Evolutionary conservation across 2,329 filamentous ascomycete genomes (phyloP), one percentile per base, ranked within the genome.

Genomic region (Ilyonectria robusta): DNA sequence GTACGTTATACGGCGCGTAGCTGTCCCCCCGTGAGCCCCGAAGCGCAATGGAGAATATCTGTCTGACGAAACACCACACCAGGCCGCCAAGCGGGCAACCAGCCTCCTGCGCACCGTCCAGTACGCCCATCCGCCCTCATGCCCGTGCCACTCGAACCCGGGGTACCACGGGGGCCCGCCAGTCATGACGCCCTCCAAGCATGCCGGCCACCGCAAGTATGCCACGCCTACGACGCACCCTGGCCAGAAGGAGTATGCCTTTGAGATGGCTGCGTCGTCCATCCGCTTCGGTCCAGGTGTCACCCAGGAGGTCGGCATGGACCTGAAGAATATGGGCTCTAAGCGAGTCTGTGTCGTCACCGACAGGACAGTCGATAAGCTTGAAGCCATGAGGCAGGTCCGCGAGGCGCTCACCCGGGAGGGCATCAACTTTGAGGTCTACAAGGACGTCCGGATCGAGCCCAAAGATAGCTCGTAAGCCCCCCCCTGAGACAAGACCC

Each of bases 301-400:
- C 63, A 99, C 96, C 26, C 94, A 94, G 81, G 96, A 99, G 81
- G 94, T 99, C 21, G 96, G 96, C 71, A 98, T 98, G 96, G 96
- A 99, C 81, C 91, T 98, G 73, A 92, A 91, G 82, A 98, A 99
- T 79, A 87, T 99, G 86, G 93, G 93, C 15, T 91, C 92, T 7
- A 93, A 94, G 84, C 91, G 91, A 50, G 95, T 99, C 65, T 93
- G 94, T 78, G 93, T 99, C 6, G 94, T 99, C 17, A 99, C 96
- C 17, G 96, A 99, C 78, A 81, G 84, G 59, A 97, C 90, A 29
- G 94, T 99, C 17, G 84, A 90, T 76, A 91, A 93, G 80, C 84
- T 99, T 71, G 89, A 95, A 78, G 94, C 95, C 13, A 97, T 99
- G 93, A 91, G 91, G 81, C 93, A 97, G 81, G 95, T 94, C 5